Base-by-base conservation (phyloP, 2,329 filamentous ascomycete genomes). In the Aspergillus chevalieri region DNA sequence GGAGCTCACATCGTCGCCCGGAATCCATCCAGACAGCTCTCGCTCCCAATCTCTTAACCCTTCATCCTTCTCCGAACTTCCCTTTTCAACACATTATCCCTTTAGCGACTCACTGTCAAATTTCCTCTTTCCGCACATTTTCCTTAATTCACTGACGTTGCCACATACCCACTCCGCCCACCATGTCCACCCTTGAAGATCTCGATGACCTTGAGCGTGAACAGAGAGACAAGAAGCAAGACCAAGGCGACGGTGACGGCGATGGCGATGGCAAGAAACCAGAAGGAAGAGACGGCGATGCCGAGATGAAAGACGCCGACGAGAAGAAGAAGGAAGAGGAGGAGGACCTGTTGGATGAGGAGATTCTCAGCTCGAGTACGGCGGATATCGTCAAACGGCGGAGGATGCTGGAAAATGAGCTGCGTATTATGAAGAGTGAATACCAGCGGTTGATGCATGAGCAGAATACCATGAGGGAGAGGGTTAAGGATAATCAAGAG, bases 401-500 rank as follows among this genome's bases (percentile, higher is more conserved):
- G 77, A 85, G 91, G 65, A 80, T 98, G 66, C 79, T 98, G 58
- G 93, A 98, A 74, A 98, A 98, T 73, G 93, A 98, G 73, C 87
- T 93, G 65, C 83, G 93, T 64, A 97, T 98, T 74, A 97, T 98
- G 90, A 92, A 87, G 79, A 95, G 90, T 78, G 93, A 98, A 73
- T 90, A 84, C 63, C 91, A 95, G 68, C 86, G 93, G 61, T 79
- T 98, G 74, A 87, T 86, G 63, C 93, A 98, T 65, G 93, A 98
- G 75, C 95, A 95, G 76, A 84, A 86, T 45, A 85, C 89, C 44
- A 98, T 98, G 93, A 84, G 85, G 51, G 92, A 97, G 73, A 97
- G 96, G 79, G 97, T 98, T 73, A 97, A 96, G 80, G 93, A 98
- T 69, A 98, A 98, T 66, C 76, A 89, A 65, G 94, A 98, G 61